phyloP scores from a whole-genome alignment of 116 monocot species.

The Cymodocea nodosa region DNA sequence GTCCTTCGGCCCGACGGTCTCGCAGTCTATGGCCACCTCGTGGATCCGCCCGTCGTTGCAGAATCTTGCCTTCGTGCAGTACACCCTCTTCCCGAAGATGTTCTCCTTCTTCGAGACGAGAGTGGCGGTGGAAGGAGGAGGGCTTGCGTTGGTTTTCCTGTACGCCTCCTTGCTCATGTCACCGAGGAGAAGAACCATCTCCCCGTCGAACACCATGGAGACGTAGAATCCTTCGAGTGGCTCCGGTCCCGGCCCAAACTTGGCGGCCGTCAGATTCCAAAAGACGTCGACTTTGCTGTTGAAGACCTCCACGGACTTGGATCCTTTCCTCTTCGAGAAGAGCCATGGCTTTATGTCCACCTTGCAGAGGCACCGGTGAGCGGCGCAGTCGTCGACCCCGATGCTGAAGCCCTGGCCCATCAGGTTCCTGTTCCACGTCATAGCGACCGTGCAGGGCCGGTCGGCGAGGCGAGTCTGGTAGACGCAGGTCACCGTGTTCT shows the following conservation, averaged over 20 bases:
- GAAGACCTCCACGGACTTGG: constrained; percentile 29
- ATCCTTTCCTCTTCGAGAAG: constrained; percentile 67
- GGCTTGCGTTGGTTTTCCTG: constrained; percentile 7
- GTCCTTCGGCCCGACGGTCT: constrained; percentile 13
- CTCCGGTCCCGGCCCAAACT: constrained; percentile 23
- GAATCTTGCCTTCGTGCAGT: constrained; percentile 29
- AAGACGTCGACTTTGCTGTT: constrained; percentile 20
- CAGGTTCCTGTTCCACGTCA: constrained; percentile 57
- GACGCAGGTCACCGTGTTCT: constrained; percentile 49
- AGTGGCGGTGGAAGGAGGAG: constrained; percentile 8
- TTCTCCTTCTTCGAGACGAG: constrained; percentile 30
- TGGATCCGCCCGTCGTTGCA: constrained; percentile 28
- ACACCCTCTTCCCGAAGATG: constrained; percentile 28
- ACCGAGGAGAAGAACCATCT: constrained; percentile 34
- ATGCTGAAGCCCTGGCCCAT: constrained; percentile 63
- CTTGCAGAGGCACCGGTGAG: constrained; percentile 34
- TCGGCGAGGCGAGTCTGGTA: constrained; percentile 30
- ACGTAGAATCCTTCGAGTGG: constrained; percentile 28
- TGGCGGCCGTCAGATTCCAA: constrained; percentile 41
- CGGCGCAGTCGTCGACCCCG: constrained; percentile 22
- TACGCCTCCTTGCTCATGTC: constrained; percentile 39
- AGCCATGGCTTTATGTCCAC: constrained; percentile 68
- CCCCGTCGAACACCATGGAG: constrained; percentile 19
- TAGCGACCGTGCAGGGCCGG: constrained; percentile 20
- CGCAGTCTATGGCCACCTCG: constrained; percentile 32